Conservation (phyloP, 2,329 filamentous ascomycete genomes). For the Purpureocillium takamizusanense region DNA sequence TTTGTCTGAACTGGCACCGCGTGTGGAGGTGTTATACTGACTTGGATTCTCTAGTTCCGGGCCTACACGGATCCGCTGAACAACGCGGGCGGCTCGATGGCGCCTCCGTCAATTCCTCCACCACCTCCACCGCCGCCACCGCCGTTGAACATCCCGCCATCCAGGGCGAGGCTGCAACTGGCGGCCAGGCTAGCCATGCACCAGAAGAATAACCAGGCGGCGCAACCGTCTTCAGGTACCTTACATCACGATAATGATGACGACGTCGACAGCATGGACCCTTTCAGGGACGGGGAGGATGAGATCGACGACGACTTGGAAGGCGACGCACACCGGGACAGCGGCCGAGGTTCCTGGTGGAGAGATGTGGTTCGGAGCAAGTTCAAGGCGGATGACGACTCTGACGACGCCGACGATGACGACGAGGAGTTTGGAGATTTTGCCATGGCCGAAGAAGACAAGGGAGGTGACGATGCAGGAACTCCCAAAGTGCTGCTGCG, state of each 20-base stretch:
- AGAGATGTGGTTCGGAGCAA: constrained; percentile 26
- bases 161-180: constrained; percentile 78
- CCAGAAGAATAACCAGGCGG: constrained; percentile 49
- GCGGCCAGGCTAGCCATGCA: constrained; percentile 77
- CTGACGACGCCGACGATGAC: constrained; percentile 44
- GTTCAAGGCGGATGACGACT: constrained; percentile 34
- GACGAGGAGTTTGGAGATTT: constrained; percentile 63
- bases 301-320: constrained; percentile 45
- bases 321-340: constrained; percentile 28
- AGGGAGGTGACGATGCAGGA: constrained; percentile 14
- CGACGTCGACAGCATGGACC: constrained; percentile 24
- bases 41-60: constrained; percentile 39
- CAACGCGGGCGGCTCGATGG: constrained; percentile 35
- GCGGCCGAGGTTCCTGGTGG: constrained; percentile 38
- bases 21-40: constrained; percentile 6
- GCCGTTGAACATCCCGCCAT: constrained; percentile 77
- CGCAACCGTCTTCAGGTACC: constrained; percentile 34
- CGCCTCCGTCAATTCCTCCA: constrained; percentile 49
- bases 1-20: constrained; percentile 3
- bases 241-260: constrained; percentile 29
- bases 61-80: constrained; percentile 48
- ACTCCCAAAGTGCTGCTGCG: constrained; percentile 40
- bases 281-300: constrained; percentile 47
- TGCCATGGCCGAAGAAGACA: constrained; percentile 49
- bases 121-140: constrained; percentile 62